Percentiles rank a stretch among this genome's conserved stretches.
These are phyloP conservation scores for Phytophthora quininea DNA, from an alignment of 352 stramenopile genomes.

Conservation along the genomic window DNA sequence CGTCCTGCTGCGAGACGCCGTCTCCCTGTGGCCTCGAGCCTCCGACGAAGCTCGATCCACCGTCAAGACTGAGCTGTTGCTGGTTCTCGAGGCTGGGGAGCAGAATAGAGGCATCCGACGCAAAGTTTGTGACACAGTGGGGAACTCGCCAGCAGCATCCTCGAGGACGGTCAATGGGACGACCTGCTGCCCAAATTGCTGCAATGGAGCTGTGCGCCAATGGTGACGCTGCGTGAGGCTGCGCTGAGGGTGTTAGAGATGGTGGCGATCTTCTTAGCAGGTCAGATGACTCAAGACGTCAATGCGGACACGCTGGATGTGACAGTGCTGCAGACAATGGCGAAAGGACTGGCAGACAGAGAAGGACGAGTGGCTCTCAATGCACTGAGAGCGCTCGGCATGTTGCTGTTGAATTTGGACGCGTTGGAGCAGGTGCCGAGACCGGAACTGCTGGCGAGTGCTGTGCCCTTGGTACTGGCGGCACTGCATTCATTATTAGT, in stretches of 20 bases:
- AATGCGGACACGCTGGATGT: slow-evolving; percentile 45
- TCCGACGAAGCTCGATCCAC: slow-evolving; percentile 43
- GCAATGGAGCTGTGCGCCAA: slow-evolving; percentile 54
- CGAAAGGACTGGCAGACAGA: slow-evolving; percentile 52
- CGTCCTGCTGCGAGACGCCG: slow-evolving; percentile 77
- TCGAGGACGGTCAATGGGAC: slow-evolving; percentile 85
- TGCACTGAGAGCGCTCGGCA: slow-evolving; percentile 66
- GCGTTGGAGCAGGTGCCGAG: slow-evolving; percentile 54
- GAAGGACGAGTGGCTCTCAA: slow-evolving; percentile 78
- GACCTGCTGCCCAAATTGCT: slow-evolving; percentile 73
- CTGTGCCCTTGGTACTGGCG: slow-evolving; percentile 59
- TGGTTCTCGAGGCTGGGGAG: slow-evolving; percentile 60
- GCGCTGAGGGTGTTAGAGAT: slow-evolving; percentile 83
- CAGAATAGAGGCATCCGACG: slow-evolving; percentile 78
- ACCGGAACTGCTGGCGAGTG: slow-evolving; percentile 55
- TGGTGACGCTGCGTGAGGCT: slow-evolving; percentile 66
- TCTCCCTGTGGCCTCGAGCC: slow-evolving; percentile 78
- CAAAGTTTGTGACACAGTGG: slow-evolving; percentile 86
- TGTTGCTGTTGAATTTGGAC: slow-evolving; percentile 82
- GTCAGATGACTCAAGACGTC: slow-evolving; percentile 49
- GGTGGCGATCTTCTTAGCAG: slow-evolving; percentile 77
- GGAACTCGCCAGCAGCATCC: slow-evolving; percentile 80
- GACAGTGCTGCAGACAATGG: slow-evolving; percentile 59
- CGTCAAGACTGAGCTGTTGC: slow-evolving; percentile 72
- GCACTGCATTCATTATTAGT: slow-evolving; percentile 62